Percentiles rank a stretch among this genome's conserved stretches.
These are phyloP conservation scores for Calendula officinalis DNA, from an alignment of 129 eudicot genomes.

Conservation along the genomic window DNA sequence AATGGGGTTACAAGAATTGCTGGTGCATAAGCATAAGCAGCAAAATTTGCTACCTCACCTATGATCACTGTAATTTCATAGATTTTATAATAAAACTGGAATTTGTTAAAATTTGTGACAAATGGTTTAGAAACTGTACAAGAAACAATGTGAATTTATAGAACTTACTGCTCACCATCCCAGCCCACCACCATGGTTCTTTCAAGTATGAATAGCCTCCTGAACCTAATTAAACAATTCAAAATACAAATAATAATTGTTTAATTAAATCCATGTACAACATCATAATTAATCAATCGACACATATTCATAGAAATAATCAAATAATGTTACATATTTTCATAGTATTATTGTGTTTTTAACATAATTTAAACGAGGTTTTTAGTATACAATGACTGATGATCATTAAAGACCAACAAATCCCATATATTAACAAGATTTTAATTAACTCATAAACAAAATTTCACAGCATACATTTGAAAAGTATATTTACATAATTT, in stretches of 20 bases:
- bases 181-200: conserved; percentile 99
- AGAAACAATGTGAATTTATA: not conserved
- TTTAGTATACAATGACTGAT: not conserved
- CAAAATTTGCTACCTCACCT: conserved; percentile 86
- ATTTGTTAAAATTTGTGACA: not conserved
- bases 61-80: conserved; percentile 56
- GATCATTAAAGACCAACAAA: conserved; percentile 4
- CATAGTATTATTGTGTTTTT: not conserved
- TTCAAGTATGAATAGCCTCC: conserved; percentile 79
- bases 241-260: not conserved
- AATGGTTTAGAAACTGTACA: not conserved
- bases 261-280: conserved; percentile 5
- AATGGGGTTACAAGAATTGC: conserved; percentile 92
- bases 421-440: not conserved
- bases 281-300: not conserved
- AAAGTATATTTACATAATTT: not conserved
- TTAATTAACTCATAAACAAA: conserved; percentile 6
- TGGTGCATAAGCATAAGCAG: conserved; percentile 95
- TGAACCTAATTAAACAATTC: conserved; percentile 40
- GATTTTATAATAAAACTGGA: conserved; percentile 1
- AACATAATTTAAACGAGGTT: not conserved
- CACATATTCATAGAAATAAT: not conserved
- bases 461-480: conserved; percentile 8
- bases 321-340: not conserved
- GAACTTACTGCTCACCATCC: conserved; percentile 82